Evolutionary conservation across 2,329 filamentous ascomycete genomes (phyloP), one percentile per base, ranked within the genome.

Genomic region (Colletotrichum destructivum): DNA sequence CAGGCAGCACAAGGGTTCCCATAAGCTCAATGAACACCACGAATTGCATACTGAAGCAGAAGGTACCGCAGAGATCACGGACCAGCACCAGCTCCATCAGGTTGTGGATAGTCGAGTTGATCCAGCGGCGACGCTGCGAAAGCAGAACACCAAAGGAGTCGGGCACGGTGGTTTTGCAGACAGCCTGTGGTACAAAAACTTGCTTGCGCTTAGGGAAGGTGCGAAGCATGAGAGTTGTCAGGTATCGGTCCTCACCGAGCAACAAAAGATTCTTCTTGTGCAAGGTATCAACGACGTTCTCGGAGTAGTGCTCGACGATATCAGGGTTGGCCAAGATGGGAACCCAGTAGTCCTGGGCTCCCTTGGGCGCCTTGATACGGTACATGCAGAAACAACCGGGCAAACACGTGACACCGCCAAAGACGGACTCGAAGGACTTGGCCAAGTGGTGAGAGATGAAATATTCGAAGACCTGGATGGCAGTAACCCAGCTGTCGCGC

Each of bases 361-460:
- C 96, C 85, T 99, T 99, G 72, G 96, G 97, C 40, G 96, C 94
- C 85, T 99, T 99, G 89, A 99, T 98, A 79, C 96, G 94, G 86
- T 99, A 99, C 97, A 99, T 99, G 88, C 95, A 98, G 91, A 99
- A 99, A 87, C 96, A 99, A 75, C 96, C 96, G 18, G 96, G 96
- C 76, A 99, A 88, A 88, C 96, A 99, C 75, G 96, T 99, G 73
- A 99, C 96, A 93, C 96, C 96, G 84, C 96, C 96, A 83, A 99
- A 99, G 75, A 98, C 93, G 1, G 95, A 98, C 83, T 99, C 96
- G 84, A 99, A 99, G 4, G 96, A 95, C 84, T 99, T 99, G 78
- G 95, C 91, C 78, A 97, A 89, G 82, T 99, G 97, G 82, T 99
- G 96, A 2, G 96, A 98, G 84, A 99, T 96, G 86, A 98, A 99